A percentile compares a stretch with the other conserved stretches of the same genome.
Evolutionary conservation across 2,329 filamentous ascomycete genomes (phyloP).

Genomic region (Fusarium pseudograminearum): DNA sequence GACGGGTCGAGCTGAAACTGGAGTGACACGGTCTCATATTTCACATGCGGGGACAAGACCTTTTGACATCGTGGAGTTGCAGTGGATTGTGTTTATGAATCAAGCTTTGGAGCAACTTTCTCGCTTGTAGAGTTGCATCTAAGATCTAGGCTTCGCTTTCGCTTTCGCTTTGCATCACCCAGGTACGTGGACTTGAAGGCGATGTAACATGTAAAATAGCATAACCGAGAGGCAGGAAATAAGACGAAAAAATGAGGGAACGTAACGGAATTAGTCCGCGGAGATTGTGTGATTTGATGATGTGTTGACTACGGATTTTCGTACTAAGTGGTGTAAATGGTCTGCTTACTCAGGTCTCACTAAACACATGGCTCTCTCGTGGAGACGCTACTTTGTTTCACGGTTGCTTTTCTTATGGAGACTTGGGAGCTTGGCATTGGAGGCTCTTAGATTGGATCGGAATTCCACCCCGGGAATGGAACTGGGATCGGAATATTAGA

Average conservation of each 20-base stretch:
- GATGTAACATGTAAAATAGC: not conserved
- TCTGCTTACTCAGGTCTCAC: constrained; percentile 17
- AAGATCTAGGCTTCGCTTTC: not conserved
- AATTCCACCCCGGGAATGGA: not conserved
- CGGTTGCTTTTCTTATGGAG: not conserved
- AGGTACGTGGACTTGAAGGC: not conserved
- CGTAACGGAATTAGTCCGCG: not conserved
- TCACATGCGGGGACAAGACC: not conserved
- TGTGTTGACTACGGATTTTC: not conserved
- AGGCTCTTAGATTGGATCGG: not conserved
- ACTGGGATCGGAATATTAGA: not conserved
- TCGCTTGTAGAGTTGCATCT: not conserved
- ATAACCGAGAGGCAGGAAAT: not conserved
- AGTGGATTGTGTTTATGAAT: not conserved
- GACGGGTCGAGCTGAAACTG: not conserved
- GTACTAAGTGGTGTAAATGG: constrained; percentile 2
- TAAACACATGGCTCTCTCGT: constrained; percentile 12
- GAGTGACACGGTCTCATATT: not conserved
- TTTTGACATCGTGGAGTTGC: not conserved
- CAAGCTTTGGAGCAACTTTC: not conserved
- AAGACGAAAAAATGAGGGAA: not conserved
- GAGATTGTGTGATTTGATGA: not conserved
- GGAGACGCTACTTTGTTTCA: constrained; percentile 7
- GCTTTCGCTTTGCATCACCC: not conserved
- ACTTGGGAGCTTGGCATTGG: not conserved